phyloP scores from a whole-genome alignment of 345 rosid species.

The Eucalyptus sp. region DNA sequence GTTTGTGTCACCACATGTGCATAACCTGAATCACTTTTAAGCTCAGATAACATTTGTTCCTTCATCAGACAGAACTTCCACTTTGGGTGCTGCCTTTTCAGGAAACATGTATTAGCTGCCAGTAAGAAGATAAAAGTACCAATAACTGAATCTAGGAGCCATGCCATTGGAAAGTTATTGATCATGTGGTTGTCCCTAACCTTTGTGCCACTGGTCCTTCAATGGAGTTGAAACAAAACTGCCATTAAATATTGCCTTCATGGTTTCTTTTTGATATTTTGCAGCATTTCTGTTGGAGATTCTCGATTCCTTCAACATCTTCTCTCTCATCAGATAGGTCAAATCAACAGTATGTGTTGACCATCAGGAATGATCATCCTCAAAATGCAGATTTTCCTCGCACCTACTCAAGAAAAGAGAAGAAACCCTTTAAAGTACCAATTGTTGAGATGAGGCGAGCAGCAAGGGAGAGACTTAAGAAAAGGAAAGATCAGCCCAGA shows the following conservation, averaged over 20 bases:
- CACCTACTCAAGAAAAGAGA: constrained; percentile 57
- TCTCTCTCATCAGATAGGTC: constrained; percentile 15
- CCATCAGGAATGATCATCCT: constrained; percentile 43
- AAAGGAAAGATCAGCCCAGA: constrained; percentile 51
- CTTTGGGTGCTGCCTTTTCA: neutral
- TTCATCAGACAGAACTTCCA: neutral
- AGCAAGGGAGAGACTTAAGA: constrained; percentile 83
- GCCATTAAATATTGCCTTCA: neutral
- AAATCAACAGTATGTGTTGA: constrained; percentile 7
- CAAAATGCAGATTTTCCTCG: constrained; percentile 88
- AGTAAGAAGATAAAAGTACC: neutral
- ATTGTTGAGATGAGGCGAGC: constrained; percentile 80
- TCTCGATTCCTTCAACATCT: constrained; percentile 11
- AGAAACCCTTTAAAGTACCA: constrained; percentile 84
- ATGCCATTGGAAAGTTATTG: neutral
- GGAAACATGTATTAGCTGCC: neutral
- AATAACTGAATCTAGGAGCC: neutral
- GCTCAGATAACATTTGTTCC: neutral
- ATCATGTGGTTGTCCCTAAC: neutral
- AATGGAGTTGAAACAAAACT: neutral
- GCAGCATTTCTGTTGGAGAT: constrained; percentile 27
- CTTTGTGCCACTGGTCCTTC: neutral
- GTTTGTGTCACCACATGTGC: neutral
- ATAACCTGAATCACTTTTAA: neutral
- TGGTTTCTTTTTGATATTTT: neutral